These are phyloP conservation scores for Begonia masoniana DNA, from an alignment of 306 rosid species.

Conservation along the genomic window DNA sequence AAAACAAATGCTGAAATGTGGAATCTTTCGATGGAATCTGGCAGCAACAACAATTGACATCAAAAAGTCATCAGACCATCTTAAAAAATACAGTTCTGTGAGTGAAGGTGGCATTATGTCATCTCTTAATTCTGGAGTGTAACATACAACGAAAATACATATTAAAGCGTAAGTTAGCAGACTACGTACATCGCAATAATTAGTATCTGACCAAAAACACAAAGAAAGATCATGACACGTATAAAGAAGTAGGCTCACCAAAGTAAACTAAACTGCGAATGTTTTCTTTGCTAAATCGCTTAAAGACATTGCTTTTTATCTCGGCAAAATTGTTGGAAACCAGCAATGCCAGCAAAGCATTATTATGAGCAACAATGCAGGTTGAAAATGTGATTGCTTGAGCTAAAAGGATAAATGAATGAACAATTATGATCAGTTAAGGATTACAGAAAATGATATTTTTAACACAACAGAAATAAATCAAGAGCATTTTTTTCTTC, in stretches of 20 bases:
- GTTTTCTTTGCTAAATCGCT: conserved; percentile 80
- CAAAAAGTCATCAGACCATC: conserved; percentile 1
- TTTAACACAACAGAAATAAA: no score
- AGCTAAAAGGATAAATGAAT: conserved; percentile 90
- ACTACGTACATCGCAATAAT: background rate
- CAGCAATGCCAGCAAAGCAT: conserved; percentile 84
- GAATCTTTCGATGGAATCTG: conserved; percentile 98
- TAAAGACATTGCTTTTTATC: conserved; percentile 91
- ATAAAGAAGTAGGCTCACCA: conserved; percentile 39
- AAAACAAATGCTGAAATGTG: conserved; percentile 85
- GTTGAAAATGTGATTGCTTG: conserved; percentile 98
- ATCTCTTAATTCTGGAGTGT: no score
- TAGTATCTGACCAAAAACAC: no score
- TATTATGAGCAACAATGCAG: conserved; percentile 94
- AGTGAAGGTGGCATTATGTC: no score
- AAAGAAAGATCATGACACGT: background rate
- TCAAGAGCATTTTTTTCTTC: no score
- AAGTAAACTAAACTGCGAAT: conserved; percentile 88
- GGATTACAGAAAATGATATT: conserved; percentile 21
- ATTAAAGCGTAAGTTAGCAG: background rate
- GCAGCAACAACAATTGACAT: conserved; percentile 18
- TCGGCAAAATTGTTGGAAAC: conserved; percentile 97
- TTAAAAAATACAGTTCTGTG: background rate
- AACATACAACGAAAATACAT: no score
- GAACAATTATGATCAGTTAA: conserved; percentile 68